Conservation (phyloP, 202 grass and related monocot genomes). For the Hordeum pubiflorum region DNA sequence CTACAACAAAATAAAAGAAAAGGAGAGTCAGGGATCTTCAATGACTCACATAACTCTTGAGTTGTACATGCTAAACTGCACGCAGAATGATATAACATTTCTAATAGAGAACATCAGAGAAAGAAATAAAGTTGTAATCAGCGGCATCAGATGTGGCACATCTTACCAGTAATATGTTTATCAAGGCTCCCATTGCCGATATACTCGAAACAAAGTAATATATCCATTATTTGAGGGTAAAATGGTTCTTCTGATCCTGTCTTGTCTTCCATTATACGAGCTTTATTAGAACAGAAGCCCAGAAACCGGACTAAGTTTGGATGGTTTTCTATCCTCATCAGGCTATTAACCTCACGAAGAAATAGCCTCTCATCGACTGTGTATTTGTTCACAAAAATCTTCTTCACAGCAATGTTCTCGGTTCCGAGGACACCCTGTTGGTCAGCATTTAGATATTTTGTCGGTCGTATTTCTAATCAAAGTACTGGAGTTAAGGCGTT, state of each 20-base stretch:
- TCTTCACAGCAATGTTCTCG: neutral
- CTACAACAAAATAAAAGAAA: neutral
- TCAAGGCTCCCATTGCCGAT: neutral
- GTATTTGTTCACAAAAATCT: neutral
- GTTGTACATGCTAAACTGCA: neutral
- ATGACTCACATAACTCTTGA: neutral
- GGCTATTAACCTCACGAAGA: neutral
- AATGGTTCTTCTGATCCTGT: neutral
- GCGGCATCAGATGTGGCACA: neutral
- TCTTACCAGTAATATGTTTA: neutral
- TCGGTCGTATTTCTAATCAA: neutral
- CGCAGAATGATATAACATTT: neutral
- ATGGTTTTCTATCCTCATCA: neutral
- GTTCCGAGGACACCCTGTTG: neutral
- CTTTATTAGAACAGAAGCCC: neutral
- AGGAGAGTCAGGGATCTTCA: neutral
- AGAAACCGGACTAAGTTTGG: neutral
- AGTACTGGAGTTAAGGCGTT: neutral
- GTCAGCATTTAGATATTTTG: neutral
- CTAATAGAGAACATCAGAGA: neutral
- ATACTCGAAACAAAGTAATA: constrained; percentile 5
- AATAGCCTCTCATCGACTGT: neutral
- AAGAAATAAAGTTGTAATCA: neutral
- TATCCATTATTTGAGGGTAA: neutral
- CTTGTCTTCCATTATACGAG: neutral